Evolutionary conservation across 2,329 filamentous ascomycete species (phyloP).

Genomic region (Beauveria bassiana): DNA sequence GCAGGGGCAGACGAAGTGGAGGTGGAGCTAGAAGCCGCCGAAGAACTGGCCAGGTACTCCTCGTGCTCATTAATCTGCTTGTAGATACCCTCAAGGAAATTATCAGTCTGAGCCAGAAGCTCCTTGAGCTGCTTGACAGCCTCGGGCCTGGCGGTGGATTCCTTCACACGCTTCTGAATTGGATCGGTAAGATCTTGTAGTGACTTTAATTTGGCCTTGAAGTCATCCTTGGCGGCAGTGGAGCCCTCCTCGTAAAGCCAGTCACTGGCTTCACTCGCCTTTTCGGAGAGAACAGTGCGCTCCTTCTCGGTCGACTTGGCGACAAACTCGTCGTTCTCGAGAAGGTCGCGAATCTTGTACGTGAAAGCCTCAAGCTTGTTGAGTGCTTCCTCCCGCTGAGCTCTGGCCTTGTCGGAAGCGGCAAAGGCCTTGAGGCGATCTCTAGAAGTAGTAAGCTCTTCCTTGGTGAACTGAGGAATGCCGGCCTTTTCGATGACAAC

Average conservation of each 20-base stretch:
- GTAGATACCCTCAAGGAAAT: slow-evolving; percentile 63
- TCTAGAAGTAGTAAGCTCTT: slow-evolving; percentile 45
- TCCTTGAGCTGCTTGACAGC: slow-evolving; percentile 60
- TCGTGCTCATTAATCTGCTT: slow-evolving; percentile 64
- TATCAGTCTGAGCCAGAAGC: slow-evolving; percentile 61
- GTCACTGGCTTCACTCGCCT: slow-evolving; percentile 64
- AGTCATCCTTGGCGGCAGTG: slow-evolving; percentile 64
- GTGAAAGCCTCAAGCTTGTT: slow-evolving; percentile 93
- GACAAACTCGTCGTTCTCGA: slow-evolving; percentile 70
- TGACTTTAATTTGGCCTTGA: slow-evolving; percentile 68
- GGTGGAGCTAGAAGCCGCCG: slow-evolving; percentile 31
- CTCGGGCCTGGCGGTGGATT: slow-evolving; percentile 63
- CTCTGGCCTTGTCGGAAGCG: slow-evolving; percentile 69
- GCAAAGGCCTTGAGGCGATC: slow-evolving; percentile 79
- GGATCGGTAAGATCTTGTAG: slow-evolving; percentile 73
- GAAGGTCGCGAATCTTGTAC: slow-evolving; percentile 76
- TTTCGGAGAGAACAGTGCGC: slow-evolving; percentile 57
- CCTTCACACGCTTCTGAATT: slow-evolving; percentile 66
- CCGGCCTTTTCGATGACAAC: slow-evolving; percentile 43
- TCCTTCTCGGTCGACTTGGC: slow-evolving; percentile 61
- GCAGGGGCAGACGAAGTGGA: slow-evolving; percentile 31
- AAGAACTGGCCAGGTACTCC: slow-evolving; percentile 45
- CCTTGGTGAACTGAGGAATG: slow-evolving; percentile 39
- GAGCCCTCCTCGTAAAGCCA: slow-evolving; percentile 87
- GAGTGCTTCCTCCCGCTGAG: slow-evolving; percentile 73